phyloP scores from a whole-genome alignment of 306 rosid genomes.

The Quercus dentata region DNA sequence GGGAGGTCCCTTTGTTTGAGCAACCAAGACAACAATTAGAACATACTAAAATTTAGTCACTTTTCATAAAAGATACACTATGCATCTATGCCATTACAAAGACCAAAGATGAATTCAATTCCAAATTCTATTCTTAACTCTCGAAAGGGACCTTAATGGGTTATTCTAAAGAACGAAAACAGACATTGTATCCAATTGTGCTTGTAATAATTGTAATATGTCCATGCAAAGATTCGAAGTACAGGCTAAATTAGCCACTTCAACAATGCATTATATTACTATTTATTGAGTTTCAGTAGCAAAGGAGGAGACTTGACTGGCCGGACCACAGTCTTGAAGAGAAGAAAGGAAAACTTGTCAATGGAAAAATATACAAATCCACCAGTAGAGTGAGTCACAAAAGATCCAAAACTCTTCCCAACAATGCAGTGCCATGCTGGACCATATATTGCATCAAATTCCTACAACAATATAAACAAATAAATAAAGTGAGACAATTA shows the following conservation, averaged over 20 bases:
- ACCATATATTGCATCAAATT: conserved; percentile 18
- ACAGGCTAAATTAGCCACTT: background rate
- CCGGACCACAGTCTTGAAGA: conserved; percentile 29
- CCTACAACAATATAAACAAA: background rate
- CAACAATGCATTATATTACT: background rate
- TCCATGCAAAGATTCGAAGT: background rate
- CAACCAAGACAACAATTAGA: no score
- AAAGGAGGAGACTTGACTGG: conserved; percentile 1
- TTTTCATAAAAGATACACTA: no score
- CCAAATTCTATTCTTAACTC: no score
- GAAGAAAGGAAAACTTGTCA: conserved; percentile 25
- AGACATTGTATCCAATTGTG: background rate
- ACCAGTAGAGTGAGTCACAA: conserved; percentile 27
- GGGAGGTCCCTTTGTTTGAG: no score
- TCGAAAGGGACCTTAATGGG: no score
- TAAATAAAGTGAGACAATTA: background rate
- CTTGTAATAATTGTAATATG: no score
- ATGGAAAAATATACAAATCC: conserved; percentile 28
- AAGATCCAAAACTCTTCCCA: conserved; percentile 30
- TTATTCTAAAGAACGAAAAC: background rate
- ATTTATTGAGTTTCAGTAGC: background rate
- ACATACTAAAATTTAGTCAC: no score
- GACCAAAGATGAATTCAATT: no score
- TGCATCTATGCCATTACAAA: no score
- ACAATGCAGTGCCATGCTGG: conserved; percentile 34